Evolutionary conservation across 2,329 filamentous ascomycete species (phyloP).

Genomic region (Scytalidium lignicola): DNA sequence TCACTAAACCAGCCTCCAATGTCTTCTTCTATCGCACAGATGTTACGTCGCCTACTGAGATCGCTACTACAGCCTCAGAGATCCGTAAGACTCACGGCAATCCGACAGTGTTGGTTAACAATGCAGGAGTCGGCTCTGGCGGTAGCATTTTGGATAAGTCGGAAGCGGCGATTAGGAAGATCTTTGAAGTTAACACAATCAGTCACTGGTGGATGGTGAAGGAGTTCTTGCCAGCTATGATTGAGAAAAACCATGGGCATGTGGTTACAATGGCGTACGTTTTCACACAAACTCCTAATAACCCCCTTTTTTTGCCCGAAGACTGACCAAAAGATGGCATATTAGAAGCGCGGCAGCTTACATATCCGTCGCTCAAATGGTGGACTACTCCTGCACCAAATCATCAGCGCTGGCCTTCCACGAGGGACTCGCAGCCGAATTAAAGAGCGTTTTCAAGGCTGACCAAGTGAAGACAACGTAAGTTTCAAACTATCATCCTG

Average conservation of each 20-base stretch:
- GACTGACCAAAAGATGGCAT: neutral
- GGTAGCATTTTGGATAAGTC: slow-evolving; percentile 41
- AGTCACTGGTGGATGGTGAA: slow-evolving; percentile 44
- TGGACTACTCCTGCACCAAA: slow-evolving; percentile 48
- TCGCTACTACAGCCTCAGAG: slow-evolving; percentile 34
- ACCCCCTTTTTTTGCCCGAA: neutral
- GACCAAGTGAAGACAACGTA: slow-evolving; percentile 33
- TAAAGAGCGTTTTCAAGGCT: slow-evolving; percentile 31
- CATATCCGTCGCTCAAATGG: slow-evolving; percentile 39
- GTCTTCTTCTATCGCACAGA: slow-evolving; percentile 32
- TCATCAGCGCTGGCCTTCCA: slow-evolving; percentile 47
- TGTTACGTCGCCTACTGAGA: slow-evolving; percentile 27
- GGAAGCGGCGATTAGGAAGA: slow-evolving; percentile 38
- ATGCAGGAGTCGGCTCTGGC: slow-evolving; percentile 37
- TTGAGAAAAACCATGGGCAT: slow-evolving; percentile 46
- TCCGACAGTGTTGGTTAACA: slow-evolving; percentile 33
- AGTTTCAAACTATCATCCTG: neutral
- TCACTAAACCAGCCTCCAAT: slow-evolving; percentile 20
- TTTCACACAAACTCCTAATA: neutral
- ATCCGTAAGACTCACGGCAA: slow-evolving; percentile 35
- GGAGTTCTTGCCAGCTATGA: slow-evolving; percentile 48
- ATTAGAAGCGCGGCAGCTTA: slow-evolving; percentile 51
- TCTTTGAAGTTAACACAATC: slow-evolving; percentile 48
- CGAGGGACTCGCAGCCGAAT: slow-evolving; percentile 38
- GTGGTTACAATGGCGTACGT: slow-evolving; percentile 41